Conservation (phyloP, 495 filamentous ascomycete genomes). For the Aspergillus cavernicola region DNA sequence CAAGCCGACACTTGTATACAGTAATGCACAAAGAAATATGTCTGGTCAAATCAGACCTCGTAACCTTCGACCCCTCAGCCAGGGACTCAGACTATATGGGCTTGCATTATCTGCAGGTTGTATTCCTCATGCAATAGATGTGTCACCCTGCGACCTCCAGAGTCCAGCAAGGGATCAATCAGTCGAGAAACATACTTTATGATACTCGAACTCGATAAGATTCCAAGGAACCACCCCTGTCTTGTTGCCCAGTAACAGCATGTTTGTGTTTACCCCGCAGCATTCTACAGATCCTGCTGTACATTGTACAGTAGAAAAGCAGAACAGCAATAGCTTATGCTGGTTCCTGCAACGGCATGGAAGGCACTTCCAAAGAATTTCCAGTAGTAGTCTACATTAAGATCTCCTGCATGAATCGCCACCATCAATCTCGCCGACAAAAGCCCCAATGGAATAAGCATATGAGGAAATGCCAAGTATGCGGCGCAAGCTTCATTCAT, state of each 20-base stretch:
- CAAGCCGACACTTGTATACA: too few species aligned
- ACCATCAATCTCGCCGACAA: neutral
- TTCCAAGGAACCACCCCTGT: conserved; percentile 11
- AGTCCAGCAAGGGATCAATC: conserved; percentile 4
- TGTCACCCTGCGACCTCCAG: neutral
- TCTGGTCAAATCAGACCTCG: too few species aligned
- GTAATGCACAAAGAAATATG: neutral
- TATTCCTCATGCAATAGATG: neutral
- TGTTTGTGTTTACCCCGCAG: conserved; percentile 2
- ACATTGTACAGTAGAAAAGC: neutral
- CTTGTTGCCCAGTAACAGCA: conserved; percentile 11
- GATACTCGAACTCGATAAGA: neutral
- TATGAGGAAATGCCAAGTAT: neutral
- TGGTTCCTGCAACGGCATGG: neutral
- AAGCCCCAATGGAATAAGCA: neutral
- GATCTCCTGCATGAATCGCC: too few species aligned
- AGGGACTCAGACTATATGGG: neutral
- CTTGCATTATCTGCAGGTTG: neutral
- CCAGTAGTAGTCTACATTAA: too few species aligned
- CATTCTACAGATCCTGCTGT: neutral
- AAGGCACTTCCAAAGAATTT: too few species aligned
- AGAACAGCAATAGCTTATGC: neutral
- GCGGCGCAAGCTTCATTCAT: neutral
- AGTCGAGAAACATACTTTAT: neutral
- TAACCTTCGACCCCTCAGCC: too few species aligned